A percentile compares a stretch with the other conserved stretches of the same genome.
These are phyloP conservation scores for Penicillium sp. DNA, from an alignment of 2,329 filamentous ascomycete species.

Conservation along the genomic window DNA sequence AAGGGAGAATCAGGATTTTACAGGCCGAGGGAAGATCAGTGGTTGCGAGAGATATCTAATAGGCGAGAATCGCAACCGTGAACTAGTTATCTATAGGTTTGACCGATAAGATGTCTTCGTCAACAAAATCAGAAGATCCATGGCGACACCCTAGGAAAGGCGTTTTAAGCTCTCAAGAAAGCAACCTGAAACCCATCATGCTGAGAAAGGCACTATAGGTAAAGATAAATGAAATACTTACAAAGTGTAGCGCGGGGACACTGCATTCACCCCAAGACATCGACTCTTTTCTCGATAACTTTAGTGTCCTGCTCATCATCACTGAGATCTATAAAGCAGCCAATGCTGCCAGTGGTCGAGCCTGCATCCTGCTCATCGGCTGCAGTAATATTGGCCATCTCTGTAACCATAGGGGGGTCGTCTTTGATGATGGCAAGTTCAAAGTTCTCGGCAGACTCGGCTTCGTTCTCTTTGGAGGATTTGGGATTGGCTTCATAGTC, in stretches of 20 bases:
- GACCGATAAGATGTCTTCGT: slow-evolving; percentile 23
- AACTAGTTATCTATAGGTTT: slow-evolving; percentile 57
- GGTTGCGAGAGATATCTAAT: slow-evolving; percentile 64
- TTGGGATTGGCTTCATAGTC: not conserved
- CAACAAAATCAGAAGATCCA: too few relatives aligned
- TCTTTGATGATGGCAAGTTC: not conserved
- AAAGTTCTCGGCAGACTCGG: not conserved
- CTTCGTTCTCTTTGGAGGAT: not conserved
- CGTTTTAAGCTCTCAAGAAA: too few relatives aligned
- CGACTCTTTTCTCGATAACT: not conserved
- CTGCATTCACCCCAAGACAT: too few relatives aligned
- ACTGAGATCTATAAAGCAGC: not conserved
- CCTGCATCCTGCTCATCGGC: not conserved
- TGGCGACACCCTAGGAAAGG: too few relatives aligned
- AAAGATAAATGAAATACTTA: too few relatives aligned
- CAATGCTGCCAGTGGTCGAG: not conserved
- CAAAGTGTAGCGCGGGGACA: not conserved
- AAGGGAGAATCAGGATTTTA: slow-evolving; percentile 49
- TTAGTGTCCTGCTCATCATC: not conserved
- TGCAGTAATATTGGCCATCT: not conserved
- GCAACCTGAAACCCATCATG: too few relatives aligned
- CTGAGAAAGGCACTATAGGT: too few relatives aligned
- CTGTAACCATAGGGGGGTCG: fast-evolving
- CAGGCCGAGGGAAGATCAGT: slow-evolving; percentile 55
- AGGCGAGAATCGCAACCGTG: slow-evolving; percentile 55